Evolutionary conservation across 2,329 filamentous ascomycete species (phyloP), one percentile per base, ranked within the genome.

Genomic region (Penicillium griseofulvum): DNA sequence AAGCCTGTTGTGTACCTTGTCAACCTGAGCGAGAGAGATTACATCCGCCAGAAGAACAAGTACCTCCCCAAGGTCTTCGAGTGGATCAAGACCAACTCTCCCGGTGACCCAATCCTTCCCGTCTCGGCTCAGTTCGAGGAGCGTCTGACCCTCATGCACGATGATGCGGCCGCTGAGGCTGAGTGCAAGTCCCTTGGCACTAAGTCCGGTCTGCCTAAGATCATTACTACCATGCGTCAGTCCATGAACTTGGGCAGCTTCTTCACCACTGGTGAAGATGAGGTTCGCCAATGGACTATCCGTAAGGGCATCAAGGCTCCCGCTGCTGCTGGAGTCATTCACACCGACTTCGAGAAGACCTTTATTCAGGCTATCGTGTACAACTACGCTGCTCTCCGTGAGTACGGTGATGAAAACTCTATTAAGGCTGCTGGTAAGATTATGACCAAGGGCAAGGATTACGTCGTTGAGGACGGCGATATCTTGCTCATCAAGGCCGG

Each of bases 1-100:
- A 99, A 99, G 81, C 93, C 94, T 4, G 92, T 97, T 55, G 93
- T 99, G 65, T 97, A 91, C 80, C 83, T 99, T 41, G 90, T 97
- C 80, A 99, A 99, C 80, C 80, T 99, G 59, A 96, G 91, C 60
- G 95, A 99, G 81, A 92, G 87, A 77, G 94, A 99, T 77, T 99
- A 92, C 76, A 87, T 97, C 71, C 89, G 94, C 70, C 94, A 97
- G 81, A 99, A 97, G 88, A 99, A 99, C 85, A 99, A 99, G 87
- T 87, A 99, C 79, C 85, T 99, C 53, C 85, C 89, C 64, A 94
- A 93, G 80, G 87, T 97, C 65, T 90, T 89, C 57, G 89, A 94
- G 73, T 99, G 94, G 94, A 87, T 97, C 76, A 96, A 97, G 80
- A 85, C 89, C 73, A 83, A 99, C 74, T 90, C 92, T 6, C 76